These are phyloP conservation scores for Camelina hispida DNA, from an alignment of 345 rosid species.

Conservation along the genomic window DNA sequence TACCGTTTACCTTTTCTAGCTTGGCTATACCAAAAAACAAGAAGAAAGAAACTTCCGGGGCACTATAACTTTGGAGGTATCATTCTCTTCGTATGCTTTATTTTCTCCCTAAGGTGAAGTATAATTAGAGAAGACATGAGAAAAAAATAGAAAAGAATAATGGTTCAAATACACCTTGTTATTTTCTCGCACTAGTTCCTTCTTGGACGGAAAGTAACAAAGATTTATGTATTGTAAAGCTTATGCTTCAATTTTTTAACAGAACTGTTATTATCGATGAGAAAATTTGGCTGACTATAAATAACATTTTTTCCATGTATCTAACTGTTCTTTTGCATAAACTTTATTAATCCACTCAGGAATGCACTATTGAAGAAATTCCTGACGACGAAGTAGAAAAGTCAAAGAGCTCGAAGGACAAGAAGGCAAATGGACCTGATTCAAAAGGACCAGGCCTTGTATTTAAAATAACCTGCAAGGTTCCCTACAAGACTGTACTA, in stretches of 20 bases:
- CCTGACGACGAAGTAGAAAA: conserved; percentile 77
- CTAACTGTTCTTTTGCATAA: background rate
- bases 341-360: conserved; percentile 53
- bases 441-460: conserved; percentile 68
- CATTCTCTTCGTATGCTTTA: conserved; percentile 29
- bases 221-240: conserved; percentile 14
- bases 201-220: background rate
- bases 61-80: conserved; percentile 93
- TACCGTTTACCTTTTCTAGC: conserved; percentile 55
- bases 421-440: conserved; percentile 82
- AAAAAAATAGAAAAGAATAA: background rate
- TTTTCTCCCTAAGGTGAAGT: conserved; percentile 12
- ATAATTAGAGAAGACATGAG: background rate
- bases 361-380: conserved; percentile 82
- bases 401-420: conserved; percentile 84
- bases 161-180: conserved; percentile 25
- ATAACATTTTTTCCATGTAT: background rate
- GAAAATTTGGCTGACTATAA: conserved; percentile 8
- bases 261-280: background rate
- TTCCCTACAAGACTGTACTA: conserved; percentile 89
- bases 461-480: conserved; percentile 84
- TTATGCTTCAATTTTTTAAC: conserved; percentile 2
- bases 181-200: conserved; percentile 3
- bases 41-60: conserved; percentile 97
- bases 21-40: conserved; percentile 95